phyloP scores from a whole-genome alignment of 225 moss, liverwort and hornwort species.

The Sphagnum contortum region DNA sequence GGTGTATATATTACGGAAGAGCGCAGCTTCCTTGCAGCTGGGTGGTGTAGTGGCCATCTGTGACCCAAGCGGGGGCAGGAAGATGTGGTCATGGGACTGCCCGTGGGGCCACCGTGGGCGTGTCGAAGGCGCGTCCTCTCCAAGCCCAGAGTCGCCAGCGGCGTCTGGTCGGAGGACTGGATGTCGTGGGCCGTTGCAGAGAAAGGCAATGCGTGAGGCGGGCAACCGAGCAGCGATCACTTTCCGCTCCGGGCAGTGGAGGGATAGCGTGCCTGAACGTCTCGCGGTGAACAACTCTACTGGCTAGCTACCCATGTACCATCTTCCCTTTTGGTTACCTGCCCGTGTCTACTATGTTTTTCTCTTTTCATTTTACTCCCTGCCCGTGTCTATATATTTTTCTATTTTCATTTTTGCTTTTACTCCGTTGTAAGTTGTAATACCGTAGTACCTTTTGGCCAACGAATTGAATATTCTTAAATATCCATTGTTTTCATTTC shows the following conservation, averaged over 20 bases:
- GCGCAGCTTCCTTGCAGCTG: background rate
- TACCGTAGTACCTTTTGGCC: too few species aligned
- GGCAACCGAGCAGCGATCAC: constrained; percentile 50
- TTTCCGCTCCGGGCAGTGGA: constrained; percentile 24
- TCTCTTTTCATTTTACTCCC: too few species aligned
- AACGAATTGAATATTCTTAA: too few species aligned
- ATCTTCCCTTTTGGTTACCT: background rate
- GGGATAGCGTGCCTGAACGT: constrained; percentile 36
- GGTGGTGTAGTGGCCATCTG: constrained; percentile 12
- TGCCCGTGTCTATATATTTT: too few species aligned
- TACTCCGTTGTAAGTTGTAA: too few species aligned
- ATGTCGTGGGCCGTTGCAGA: background rate
- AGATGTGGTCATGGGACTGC: constrained; percentile 1
- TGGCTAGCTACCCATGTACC: constrained; percentile 1
- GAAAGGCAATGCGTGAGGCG: constrained; percentile 32
- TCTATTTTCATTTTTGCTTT: too few species aligned
- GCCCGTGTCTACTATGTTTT: too few species aligned
- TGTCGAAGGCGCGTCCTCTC: constrained; percentile 23
- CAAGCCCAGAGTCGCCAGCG: constrained; percentile 12
- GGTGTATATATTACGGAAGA: too few species aligned
- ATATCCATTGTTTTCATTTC: too few species aligned
- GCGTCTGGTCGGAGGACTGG: background rate
- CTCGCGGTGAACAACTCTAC: constrained; percentile 8
- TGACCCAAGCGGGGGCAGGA: constrained; percentile 19
- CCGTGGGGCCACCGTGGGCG: constrained; percentile 8